Base-by-base conservation (phyloP, 2,329 filamentous ascomycete genomes). In the Botrytis fabae region DNA sequence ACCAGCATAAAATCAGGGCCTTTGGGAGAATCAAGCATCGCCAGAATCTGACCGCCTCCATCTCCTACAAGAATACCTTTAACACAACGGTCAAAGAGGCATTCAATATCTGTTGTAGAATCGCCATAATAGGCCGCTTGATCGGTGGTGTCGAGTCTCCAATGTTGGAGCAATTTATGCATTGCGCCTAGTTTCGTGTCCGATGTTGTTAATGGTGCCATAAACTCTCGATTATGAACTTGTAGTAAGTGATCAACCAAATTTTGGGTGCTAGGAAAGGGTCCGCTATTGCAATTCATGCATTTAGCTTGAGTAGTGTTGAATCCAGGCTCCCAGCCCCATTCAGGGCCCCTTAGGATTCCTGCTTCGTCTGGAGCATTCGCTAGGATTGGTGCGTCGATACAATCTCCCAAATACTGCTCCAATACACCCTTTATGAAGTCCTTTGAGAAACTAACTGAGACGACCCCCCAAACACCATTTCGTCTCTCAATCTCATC, bases 41-140 rank as follows among this genome's bases (percentile, higher is more conserved):
- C 65, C 66, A 77, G 70, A 57, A 80, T 64, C 51, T 51, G 70
- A 64, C 73, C 74, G 38, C 76, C 59, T 38, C 73, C 74, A 69
- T 78, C 60, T 18, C 75, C 61, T 16, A 80, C 74, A 10, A 79
- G 74, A 70, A 80, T 73, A 12, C 79, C 78, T 3, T 69, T 71
- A 1, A 78, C 72, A 68, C 72, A 71, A 63, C 74, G 70, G 28
- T 76, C 73, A 14, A 75, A 73, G 42, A 81, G 74, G 64, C 79
- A 80, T 71, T 79, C 79, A 7, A 81, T 69, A 68, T 81, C 80
- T 42, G 78, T 80, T 14, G 72, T 73, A 5, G 78, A 79, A 73
- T 81, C 80, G 4, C 80, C 80, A 60, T 80, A 74, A 73, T 81
- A 81, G 4, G 80, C 68, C 4, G 76, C 44, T 28, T 68, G 70